Evolutionary conservation across 352 stramenopile species (phyloP).

Genomic region (Nothophytophthora sp.): DNA sequence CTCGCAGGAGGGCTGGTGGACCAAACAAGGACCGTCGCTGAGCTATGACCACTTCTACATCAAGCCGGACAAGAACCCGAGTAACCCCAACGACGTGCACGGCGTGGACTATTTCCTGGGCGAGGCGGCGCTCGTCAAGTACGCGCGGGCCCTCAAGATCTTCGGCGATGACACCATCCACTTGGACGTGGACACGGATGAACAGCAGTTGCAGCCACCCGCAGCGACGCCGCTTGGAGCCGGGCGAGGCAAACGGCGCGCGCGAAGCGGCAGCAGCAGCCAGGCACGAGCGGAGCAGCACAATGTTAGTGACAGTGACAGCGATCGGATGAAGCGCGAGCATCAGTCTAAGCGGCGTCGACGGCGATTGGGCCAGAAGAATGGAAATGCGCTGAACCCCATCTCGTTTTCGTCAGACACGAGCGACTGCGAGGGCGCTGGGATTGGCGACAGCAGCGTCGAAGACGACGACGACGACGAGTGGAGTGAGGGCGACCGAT

Average conservation of each 20-base stretch:
- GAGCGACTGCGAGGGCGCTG: slow-evolving; percentile 12
- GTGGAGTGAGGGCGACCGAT: slow-evolving; percentile 13
- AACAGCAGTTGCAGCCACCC: no score
- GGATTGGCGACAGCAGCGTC: slow-evolving; percentile 5
- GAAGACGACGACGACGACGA: slow-evolving; percentile 17
- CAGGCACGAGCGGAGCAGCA: not conserved
- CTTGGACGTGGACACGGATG: no score
- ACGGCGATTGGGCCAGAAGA: slow-evolving; percentile 5
- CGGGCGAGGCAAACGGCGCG: slow-evolving; percentile 3
- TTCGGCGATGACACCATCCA: slow-evolving; percentile 31
- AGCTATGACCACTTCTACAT: slow-evolving; percentile 54
- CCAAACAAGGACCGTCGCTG: slow-evolving; percentile 15
- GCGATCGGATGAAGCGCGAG: slow-evolving; percentile 2
- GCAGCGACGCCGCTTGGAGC: not conserved
- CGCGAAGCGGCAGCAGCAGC: slow-evolving; percentile 15
- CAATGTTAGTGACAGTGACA: slow-evolving; percentile 7
- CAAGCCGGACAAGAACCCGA: slow-evolving; percentile 31
- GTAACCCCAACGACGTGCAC: slow-evolving; percentile 14
- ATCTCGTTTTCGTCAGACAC: slow-evolving; percentile 26
- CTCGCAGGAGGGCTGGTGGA: slow-evolving; percentile 20
- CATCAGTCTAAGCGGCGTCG: slow-evolving; percentile 7
- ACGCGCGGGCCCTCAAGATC: slow-evolving; percentile 28
- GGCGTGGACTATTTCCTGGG: slow-evolving; percentile 43
- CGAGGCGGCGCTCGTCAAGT: slow-evolving; percentile 36
- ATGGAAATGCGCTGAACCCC: slow-evolving; percentile 18